phyloP scores from a whole-genome alignment of 192 early-diverging fungal species.

The Backusella liffmaniae region DNA sequence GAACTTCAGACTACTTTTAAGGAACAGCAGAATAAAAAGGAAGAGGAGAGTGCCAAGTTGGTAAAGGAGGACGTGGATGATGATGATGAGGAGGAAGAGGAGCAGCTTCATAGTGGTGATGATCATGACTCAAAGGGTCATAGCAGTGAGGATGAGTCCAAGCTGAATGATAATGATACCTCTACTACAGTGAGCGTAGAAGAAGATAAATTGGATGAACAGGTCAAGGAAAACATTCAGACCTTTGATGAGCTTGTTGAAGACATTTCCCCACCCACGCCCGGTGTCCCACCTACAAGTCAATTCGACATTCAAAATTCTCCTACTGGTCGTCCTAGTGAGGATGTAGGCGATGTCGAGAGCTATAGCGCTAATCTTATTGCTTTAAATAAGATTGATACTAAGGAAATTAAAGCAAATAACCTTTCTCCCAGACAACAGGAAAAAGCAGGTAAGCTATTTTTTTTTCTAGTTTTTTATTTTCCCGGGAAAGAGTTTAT shows the following conservation, averaged over 20 bases:
- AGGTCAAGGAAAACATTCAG: not conserved
- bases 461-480: not conserved
- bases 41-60: not conserved
- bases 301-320: not conserved
- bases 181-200: conserved; percentile 2
- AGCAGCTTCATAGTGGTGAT: not conserved
- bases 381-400: conserved; percentile 19
- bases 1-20: not conserved
- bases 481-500: not conserved
- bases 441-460: conserved; percentile 22
- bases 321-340: not conserved
- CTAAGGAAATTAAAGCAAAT: conserved; percentile 27
- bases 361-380: conserved; percentile 21
- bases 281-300: conserved; percentile 21
- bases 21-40: not conserved
- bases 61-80: not conserved
- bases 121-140: not conserved
- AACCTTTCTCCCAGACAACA: conserved; percentile 28
- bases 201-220: not conserved
- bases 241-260: not conserved
- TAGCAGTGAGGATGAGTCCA: not conserved
- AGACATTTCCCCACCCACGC: conserved; percentile 30
- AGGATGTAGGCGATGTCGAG: conserved; percentile 7
- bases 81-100: not conserved
- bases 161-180: not conserved